Evolutionary conservation across 2,329 filamentous ascomycete genomes (phyloP), one percentile per base, ranked within the genome.

Genomic region (Eutypa lata): DNA sequence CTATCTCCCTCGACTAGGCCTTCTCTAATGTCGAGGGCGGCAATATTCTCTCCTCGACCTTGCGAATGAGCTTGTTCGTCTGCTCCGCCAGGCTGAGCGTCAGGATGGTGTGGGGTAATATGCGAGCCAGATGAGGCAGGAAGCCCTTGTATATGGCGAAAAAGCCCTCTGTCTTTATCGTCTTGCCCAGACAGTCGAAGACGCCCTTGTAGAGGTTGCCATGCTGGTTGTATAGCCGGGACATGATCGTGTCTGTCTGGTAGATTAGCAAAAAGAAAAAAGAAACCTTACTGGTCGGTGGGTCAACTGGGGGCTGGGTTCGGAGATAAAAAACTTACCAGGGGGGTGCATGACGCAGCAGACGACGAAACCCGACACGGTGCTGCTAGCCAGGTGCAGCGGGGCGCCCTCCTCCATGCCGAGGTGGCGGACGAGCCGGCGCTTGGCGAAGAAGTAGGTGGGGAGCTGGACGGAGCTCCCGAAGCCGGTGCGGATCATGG

Each of bases 321-420:
- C n/a, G n/a, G n/a, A n/a, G n/a, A n/a, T n/a, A n/a, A 50, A 31
- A 16, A 56, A 70, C 81, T 68, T 73, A 91, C 88, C 89, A 66
- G 94, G 94, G 50, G 94, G 94, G 67, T 99, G 94, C 94, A 99
- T 99, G 58, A 97, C 87, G 63, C 90, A 90, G 76, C 94, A 99
- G 18, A 99, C 94, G 13, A 96, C 94, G 65, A 99, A 96, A 1
- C 94, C 94, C 65, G 91, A 96, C 37, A 84, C 86, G 4, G 93
- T 87, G 63, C 91, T 96, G 71, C 91, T 96, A 37, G 90, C 82
- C 60, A 99, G 77, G 71, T 99, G 94, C 65, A 99, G 76, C 44
- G 89, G 87, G 37, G 91, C 89, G 2, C 94, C 93, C 68, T 99
- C 94, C 66, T 94, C 78, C 88, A 97, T 91, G 45, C 87, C 91